Conservation (phyloP, 1,284 basidiomycete species). For the Microbotryum silenes-acaulis region DNA sequence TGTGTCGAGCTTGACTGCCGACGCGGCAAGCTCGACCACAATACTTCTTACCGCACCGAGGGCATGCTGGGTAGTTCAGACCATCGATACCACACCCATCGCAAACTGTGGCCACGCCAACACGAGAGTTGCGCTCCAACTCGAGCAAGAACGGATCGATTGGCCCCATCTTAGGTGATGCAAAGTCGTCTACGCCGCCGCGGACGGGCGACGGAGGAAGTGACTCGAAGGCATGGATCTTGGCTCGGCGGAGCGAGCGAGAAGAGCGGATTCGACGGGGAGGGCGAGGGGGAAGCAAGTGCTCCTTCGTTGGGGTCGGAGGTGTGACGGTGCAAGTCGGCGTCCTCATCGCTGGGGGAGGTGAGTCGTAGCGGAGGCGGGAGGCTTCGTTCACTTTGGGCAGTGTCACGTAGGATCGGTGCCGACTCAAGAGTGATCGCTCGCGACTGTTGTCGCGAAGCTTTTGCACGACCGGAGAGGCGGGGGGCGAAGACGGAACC, state of each 20-base stretch:
- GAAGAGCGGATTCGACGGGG: not conserved
- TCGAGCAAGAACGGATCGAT: constrained; percentile 2
- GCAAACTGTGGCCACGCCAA: not conserved
- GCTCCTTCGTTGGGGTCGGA: not conserved
- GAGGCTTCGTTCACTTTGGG: not conserved
- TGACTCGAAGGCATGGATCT: not conserved
- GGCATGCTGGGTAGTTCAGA: not conserved
- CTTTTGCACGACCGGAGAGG: not conserved
- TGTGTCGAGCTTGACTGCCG: not conserved
- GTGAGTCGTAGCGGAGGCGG: no score
- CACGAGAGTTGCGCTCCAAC: constrained; percentile 1
- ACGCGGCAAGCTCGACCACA: not conserved
- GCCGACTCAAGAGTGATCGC: not conserved
- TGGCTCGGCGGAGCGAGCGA: not conserved
- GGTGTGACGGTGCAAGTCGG: not conserved
- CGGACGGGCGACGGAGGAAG: not conserved
- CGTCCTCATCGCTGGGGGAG: not conserved
- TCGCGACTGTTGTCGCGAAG: not conserved
- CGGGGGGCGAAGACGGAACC: not conserved
- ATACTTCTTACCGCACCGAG: not conserved
- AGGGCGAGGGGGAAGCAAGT: constrained; percentile 4
- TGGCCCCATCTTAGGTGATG: not conserved
- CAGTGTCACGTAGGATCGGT: not conserved
- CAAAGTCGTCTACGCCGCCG: not conserved
- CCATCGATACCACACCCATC: not conserved